Evolutionary conservation across 2,329 filamentous ascomycete species (phyloP).

Genomic region (Colletotrichum simmondsii): DNA sequence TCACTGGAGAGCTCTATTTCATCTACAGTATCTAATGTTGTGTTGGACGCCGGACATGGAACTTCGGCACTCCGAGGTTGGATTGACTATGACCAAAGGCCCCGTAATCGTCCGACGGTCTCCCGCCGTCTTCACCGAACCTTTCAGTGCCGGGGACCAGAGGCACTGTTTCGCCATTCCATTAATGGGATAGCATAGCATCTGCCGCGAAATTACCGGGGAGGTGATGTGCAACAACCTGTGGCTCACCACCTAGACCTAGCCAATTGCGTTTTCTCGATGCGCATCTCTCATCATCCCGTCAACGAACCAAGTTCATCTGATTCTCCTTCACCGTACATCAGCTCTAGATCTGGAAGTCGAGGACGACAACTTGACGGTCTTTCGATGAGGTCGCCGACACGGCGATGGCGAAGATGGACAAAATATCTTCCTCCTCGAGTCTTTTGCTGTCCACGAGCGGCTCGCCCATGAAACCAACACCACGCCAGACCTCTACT

Average conservation of each 20-base stretch:
- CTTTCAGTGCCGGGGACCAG: too few relatives aligned
- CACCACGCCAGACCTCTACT: not conserved
- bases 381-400: not conserved
- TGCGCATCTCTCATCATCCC: not conserved
- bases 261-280: not conserved
- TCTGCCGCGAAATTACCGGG: not conserved
- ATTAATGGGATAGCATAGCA: not conserved
- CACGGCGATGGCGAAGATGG: not conserved
- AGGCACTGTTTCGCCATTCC: not conserved
- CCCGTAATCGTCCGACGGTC: not conserved
- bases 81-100: not conserved
- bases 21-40: not conserved
- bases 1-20: not conserved
- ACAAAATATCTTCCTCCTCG: not conserved
- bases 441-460: not conserved
- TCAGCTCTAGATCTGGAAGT: not conserved
- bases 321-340: not conserved
- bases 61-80: not conserved
- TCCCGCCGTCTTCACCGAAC: not conserved
- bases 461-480: not conserved
- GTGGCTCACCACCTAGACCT: not conserved
- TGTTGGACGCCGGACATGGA: too few relatives aligned
- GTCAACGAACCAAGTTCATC: not conserved
- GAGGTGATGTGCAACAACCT: not conserved
- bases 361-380: not conserved